These are phyloP conservation scores for Parastagonospora avenae DNA, from an alignment of 2,329 filamentous ascomycete genomes.

Conservation along the genomic window DNA sequence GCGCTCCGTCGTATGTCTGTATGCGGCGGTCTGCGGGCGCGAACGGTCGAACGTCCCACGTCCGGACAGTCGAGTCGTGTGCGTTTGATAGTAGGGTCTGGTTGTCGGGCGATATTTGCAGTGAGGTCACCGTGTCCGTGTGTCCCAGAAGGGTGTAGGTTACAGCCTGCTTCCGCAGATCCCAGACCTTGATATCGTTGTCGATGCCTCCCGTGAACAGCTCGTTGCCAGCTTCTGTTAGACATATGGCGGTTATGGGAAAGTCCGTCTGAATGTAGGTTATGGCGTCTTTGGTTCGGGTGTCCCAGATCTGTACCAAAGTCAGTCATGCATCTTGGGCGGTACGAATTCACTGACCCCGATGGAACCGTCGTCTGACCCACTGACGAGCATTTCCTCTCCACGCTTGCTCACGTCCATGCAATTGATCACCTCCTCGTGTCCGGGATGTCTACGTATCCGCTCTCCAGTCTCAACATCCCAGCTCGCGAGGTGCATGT, in stretches of 20 bases:
- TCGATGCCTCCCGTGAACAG: slow-evolving; percentile 94
- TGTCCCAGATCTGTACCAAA: slow-evolving; percentile 77
- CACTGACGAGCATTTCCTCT: slow-evolving; percentile 87
- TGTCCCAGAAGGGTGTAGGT: slow-evolving; percentile 89
- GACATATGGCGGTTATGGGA: slow-evolving; percentile 85
- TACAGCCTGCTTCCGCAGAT: slow-evolving; percentile 86
- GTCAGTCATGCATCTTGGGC: slow-evolving; percentile 16
- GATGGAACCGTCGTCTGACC: slow-evolving; percentile 90
- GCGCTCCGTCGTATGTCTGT: slow-evolving; percentile 89
- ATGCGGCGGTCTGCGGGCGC: slow-evolving; percentile 85
- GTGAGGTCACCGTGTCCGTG: slow-evolving; percentile 86
- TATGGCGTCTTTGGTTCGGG: slow-evolving; percentile 83
- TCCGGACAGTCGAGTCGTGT: slow-evolving; percentile 91
- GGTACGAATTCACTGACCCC: slow-evolving; percentile 54
- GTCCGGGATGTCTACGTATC: slow-evolving; percentile 88
- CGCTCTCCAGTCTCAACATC: slow-evolving; percentile 89
- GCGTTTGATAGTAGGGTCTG: slow-evolving; percentile 89
- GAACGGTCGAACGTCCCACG: slow-evolving; percentile 96
- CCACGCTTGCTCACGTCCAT: slow-evolving; percentile 88
- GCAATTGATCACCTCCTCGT: slow-evolving; percentile 94
- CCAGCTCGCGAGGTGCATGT: slow-evolving; percentile 93
- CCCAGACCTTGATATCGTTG: slow-evolving; percentile 97
- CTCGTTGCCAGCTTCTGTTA: slow-evolving; percentile 95
- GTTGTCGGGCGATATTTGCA: slow-evolving; percentile 90
- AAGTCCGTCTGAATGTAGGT: slow-evolving; percentile 91